These are phyloP conservation scores for Hygrocybe coccinea DNA, from an alignment of 768 basidiomycete genomes.

Conservation along the genomic window DNA sequence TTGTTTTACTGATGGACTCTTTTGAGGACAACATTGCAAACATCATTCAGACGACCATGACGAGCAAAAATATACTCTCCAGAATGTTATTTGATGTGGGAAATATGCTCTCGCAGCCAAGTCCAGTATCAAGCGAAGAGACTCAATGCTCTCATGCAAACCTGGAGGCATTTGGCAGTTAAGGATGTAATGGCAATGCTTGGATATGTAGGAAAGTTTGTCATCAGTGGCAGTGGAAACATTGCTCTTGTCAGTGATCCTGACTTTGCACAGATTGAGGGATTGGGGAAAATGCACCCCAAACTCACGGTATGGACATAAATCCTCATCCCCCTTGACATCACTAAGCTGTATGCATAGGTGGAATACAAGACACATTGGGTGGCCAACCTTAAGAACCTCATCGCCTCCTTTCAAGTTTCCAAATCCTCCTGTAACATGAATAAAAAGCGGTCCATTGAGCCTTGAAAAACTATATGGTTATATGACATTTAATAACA, in stretches of 20 bases:
- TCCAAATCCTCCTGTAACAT: conserved; percentile 1
- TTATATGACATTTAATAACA: conserved; percentile 15
- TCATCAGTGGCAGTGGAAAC: conserved; percentile 1
- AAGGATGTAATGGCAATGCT: conserved; percentile 8
- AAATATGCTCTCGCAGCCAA: background rate
- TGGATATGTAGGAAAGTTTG: conserved; percentile 9
- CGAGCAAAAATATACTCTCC: background rate
- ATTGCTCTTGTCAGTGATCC: conserved; percentile 8
- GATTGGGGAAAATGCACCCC: conserved; percentile 3
- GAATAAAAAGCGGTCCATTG: conserved; percentile 8
- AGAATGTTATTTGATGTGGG: background rate
- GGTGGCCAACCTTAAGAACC: conserved; percentile 10
- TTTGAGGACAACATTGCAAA: background rate
- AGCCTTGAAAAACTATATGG: conserved; percentile 13
- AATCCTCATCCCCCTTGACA: background rate
- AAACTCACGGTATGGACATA: conserved; percentile 8
- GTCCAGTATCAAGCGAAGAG: conserved; percentile 8
- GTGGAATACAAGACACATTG: conserved; percentile 14
- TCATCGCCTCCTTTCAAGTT: conserved; percentile 2
- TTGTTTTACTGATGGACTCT: too few relatives aligned
- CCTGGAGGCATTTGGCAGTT: conserved; percentile 8
- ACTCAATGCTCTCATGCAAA: conserved; percentile 5
- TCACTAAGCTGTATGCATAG: conserved; percentile 2
- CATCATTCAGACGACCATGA: background rate
- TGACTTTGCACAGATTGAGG: conserved; percentile 9